Base-by-base conservation (phyloP, 2,329 filamentous ascomycete genomes). In the Xenoacremonium recifei region DNA sequence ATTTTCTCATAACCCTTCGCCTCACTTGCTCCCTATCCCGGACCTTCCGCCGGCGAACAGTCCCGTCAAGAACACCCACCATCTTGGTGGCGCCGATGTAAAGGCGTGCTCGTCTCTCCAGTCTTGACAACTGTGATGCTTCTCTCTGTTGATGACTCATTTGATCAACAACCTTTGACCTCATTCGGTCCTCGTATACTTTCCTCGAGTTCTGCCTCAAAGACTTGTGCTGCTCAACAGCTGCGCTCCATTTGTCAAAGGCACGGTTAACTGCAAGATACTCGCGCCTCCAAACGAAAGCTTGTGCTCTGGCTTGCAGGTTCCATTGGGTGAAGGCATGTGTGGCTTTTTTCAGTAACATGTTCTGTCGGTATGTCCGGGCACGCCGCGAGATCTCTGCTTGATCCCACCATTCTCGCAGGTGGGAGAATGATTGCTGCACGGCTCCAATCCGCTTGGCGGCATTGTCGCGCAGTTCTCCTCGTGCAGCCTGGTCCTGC, bases 1-100 rank as follows among this genome's bases (percentile, higher is more conserved):
- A 67, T 42, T 59, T 60, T 40, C 52, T 51, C 62, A 62, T 66
- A 12, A 67, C 52, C 44, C 64, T 58, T 15, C 51, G 56, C 34
- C 64, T 60, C 13, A 67, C 47, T 18, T 55, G 44, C 10, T 55
- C 40, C 38, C 59, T 64, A 20, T 60, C 55, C 21, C 49, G 52
- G 13, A 47, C 47, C 36, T 58, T 58, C 5, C 55, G 59, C 10
- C 43, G 53, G 29, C 51, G 53, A 6, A 60, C 53, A 19, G 50
- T 45, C 27, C 18, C 40, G 13, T 60, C 54, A 21, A 67, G 52
- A 6, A 59, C 42, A 6, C 50, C 49, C 15, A 67, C 40, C 10
- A 62, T 15, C 12, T 40, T 51, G 4, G 55, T 65, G 13, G 60
- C 54, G 19, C 57, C 40, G 23, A 67, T 56, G 21, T 61, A 67